These are phyloP conservation scores for Eremomyces bilateralis DNA, from an alignment of 495 filamentous ascomycete genomes.

Conservation along the genomic window DNA sequence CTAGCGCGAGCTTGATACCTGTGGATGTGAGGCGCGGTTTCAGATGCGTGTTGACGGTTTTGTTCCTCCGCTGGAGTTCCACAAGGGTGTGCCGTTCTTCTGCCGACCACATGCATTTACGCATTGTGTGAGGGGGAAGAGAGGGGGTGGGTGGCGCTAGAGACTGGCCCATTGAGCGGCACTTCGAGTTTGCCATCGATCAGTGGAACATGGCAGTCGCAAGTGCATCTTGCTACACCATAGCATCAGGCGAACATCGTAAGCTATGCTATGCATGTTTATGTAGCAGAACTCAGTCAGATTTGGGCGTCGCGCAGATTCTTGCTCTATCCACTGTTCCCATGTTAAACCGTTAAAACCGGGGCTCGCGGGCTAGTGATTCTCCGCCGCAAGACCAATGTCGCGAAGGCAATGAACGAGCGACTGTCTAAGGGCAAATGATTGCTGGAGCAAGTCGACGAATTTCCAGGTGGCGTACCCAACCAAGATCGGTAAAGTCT, in stretches of 20 bases:
- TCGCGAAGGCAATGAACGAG: constrained; percentile 1
- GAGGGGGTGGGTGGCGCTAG: too few species aligned
- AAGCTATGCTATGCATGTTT: constrained; percentile 34
- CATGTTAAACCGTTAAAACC: constrained; percentile 16
- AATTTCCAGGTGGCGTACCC: constrained; percentile 32
- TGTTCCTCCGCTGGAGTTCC: too few species aligned
- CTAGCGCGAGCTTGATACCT: too few species aligned
- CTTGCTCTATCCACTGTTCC: constrained; percentile 35
- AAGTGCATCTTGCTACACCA: constrained; percentile 40
- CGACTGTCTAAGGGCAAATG: constrained; percentile 26
- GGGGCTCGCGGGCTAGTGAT: neutral
- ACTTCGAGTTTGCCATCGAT: constrained; percentile 26
- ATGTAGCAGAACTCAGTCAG: constrained; percentile 37
- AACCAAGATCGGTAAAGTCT: too few species aligned
- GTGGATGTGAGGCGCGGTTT: too few species aligned
- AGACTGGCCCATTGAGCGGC: constrained; percentile 23
- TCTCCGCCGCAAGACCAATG: neutral
- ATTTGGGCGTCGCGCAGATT: constrained; percentile 31
- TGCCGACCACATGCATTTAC: too few species aligned
- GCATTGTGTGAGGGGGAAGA: too few species aligned
- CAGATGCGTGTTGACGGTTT: too few species aligned
- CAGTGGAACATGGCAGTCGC: constrained; percentile 32
- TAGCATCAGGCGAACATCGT: constrained; percentile 33
- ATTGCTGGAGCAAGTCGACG: constrained; percentile 22
- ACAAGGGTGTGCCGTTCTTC: too few species aligned